phyloP scores from a whole-genome alignment of 2,329 filamentous ascomycete genomes.

The Tolypocladium capitatum region DNA sequence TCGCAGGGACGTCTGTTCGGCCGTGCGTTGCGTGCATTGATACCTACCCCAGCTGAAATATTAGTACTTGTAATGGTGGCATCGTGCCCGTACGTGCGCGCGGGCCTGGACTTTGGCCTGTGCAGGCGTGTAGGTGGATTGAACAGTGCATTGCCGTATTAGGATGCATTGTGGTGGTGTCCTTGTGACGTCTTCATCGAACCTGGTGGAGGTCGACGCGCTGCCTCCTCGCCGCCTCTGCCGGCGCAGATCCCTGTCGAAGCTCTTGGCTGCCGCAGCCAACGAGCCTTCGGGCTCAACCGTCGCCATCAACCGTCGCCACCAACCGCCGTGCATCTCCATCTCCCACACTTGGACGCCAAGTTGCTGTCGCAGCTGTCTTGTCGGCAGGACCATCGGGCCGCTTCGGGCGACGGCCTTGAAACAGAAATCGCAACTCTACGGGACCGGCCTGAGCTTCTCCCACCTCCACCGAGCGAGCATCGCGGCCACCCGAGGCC shows the following conservation, averaged over 20 bases:
- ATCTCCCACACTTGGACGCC: not conserved
- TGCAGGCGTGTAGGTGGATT: not conserved
- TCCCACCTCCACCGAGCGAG: not conserved
- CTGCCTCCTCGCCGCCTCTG: constrained; percentile 16
- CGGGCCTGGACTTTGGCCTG: not conserved
- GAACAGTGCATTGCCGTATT: no score
- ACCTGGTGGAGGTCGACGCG: not conserved
- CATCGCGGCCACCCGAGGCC: not conserved
- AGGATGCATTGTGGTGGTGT: no score
- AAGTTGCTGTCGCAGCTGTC: not conserved
- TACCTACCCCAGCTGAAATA: not conserved
- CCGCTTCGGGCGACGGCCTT: not conserved
- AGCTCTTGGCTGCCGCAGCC: not conserved
- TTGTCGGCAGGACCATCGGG: not conserved
- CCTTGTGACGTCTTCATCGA: no score
- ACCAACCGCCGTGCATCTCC: not conserved
- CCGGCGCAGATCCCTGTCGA: constrained; percentile 12
- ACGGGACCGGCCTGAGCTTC: not conserved
- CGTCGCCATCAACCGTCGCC: no score
- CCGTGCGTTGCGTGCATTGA: not conserved
- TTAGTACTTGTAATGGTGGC: not conserved
- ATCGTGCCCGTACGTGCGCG: no score
- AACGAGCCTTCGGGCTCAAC: not conserved
- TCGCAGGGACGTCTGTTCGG: constrained; percentile 1
- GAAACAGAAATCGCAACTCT: not conserved